Conservation (phyloP, 1,284 basidiomycete species). For the Ceratobasidium sp. region DNA sequence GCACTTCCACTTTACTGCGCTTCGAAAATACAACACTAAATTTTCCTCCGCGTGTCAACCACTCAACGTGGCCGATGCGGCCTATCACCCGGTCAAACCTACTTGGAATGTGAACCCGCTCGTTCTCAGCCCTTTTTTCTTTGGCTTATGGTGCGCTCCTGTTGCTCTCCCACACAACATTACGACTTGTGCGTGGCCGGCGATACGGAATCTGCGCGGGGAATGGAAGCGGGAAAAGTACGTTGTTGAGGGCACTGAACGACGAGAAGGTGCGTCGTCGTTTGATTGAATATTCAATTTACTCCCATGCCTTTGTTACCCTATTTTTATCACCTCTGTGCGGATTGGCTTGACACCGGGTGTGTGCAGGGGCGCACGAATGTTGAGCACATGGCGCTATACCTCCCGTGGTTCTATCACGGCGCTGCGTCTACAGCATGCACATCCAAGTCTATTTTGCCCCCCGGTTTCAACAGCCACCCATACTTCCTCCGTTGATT, state of each 20-base stretch:
- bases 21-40: neutral
- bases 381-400: neutral
- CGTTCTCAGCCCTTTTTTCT: conserved; percentile 76
- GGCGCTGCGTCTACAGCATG: neutral
- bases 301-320: neutral
- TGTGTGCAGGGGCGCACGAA: neutral
- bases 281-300: neutral
- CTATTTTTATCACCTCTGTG: neutral
- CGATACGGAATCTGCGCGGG: conserved; percentile 96
- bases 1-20: neutral
- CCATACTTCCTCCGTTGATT: neutral
- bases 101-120: neutral
- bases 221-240: conserved; percentile 97
- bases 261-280: conserved; percentile 78
- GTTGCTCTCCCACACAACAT: conserved; percentile 92
- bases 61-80: neutral
- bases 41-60: neutral
- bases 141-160: conserved; percentile 96
- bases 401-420: neutral
- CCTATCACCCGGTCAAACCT: neutral
- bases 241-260: conserved; percentile 93
- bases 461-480: neutral
- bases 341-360: neutral
- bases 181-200: conserved; percentile 90
- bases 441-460: neutral